Conservation (phyloP, 495 filamentous ascomycete genomes). For the Pseudomonodictys pantanalensis region DNA sequence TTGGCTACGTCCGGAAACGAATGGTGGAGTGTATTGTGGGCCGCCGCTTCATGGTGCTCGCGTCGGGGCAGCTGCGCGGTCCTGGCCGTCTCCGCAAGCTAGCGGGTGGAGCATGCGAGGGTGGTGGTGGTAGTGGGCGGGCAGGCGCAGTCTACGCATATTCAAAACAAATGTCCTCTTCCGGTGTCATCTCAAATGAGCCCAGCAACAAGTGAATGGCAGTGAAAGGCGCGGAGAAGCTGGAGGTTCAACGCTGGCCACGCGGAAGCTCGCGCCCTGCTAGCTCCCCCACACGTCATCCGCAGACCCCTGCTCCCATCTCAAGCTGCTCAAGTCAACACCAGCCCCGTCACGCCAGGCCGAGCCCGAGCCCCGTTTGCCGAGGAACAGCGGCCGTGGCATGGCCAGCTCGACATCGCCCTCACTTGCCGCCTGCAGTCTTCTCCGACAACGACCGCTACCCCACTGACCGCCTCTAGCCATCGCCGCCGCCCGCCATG, state of each 20-base stretch:
- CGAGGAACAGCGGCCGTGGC: constrained; percentile 1
- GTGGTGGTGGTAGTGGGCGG: not conserved
- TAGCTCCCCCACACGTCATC: constrained; percentile 17
- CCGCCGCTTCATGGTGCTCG: constrained; percentile 19
- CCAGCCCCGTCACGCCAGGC: constrained; percentile 15
- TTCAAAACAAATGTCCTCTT: not conserved
- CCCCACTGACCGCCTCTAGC: constrained; percentile 1
- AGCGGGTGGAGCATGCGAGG: not conserved
- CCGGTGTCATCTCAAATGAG: not conserved
- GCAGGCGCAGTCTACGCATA: not conserved
- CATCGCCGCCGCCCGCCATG: constrained; percentile 2
- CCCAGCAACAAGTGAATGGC: not conserved
- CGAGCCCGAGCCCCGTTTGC: not conserved
- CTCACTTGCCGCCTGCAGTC: not conserved
- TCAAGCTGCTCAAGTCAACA: not conserved
- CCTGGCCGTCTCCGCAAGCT: not conserved
- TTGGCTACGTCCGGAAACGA: too few relatives aligned
- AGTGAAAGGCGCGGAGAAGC: not conserved
- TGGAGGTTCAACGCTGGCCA: not conserved
- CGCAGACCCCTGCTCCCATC: constrained; percentile 8
- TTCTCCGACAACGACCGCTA: not conserved
- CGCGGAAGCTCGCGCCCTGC: not conserved
- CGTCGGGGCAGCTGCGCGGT: not conserved
- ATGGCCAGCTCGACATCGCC: not conserved
- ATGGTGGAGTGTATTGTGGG: not conserved